These are phyloP conservation scores for Arctium lappa DNA, from an alignment of 129 eudicot species.

Conservation along the genomic window DNA sequence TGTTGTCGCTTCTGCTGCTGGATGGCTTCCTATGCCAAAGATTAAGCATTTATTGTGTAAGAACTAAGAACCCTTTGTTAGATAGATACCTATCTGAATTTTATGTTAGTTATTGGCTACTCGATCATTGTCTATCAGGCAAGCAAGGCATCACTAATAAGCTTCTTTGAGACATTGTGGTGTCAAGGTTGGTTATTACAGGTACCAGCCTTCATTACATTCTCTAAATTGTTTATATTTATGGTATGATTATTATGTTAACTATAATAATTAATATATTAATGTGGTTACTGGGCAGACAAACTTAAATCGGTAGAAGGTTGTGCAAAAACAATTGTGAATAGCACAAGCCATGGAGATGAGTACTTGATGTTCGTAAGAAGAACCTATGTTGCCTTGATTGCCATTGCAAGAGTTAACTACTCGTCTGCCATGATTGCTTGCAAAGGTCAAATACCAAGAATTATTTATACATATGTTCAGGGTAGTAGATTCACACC, in stretches of 20 bases:
- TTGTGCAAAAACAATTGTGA: too few species aligned
- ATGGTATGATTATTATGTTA: background rate
- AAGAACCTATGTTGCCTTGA: background rate
- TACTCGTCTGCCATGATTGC: background rate
- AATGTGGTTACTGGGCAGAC: conserved; percentile 22
- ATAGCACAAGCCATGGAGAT: too few species aligned
- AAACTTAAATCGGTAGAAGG: too few species aligned
- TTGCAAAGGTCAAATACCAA: background rate
- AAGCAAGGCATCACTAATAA: conserved; percentile 53
- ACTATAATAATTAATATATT: background rate
- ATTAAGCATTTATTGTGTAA: conserved; percentile 48
- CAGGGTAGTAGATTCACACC: conserved; percentile 35
- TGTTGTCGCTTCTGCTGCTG: background rate
- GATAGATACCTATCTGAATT: background rate
- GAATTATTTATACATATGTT: background rate
- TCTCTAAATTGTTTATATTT: background rate
- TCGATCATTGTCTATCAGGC: conserved; percentile 33
- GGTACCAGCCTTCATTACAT: conserved; percentile 12
- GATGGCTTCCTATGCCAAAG: conserved; percentile 41
- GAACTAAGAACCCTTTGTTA: background rate
- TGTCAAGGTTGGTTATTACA: conserved; percentile 32
- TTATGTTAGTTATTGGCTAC: background rate
- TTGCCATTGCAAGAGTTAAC: background rate
- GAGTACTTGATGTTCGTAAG: too few species aligned
- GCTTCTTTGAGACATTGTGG: conserved; percentile 48